Base-by-base conservation (phyloP, 2,329 filamentous ascomycete genomes). In the Epichloe baconii region DNA sequence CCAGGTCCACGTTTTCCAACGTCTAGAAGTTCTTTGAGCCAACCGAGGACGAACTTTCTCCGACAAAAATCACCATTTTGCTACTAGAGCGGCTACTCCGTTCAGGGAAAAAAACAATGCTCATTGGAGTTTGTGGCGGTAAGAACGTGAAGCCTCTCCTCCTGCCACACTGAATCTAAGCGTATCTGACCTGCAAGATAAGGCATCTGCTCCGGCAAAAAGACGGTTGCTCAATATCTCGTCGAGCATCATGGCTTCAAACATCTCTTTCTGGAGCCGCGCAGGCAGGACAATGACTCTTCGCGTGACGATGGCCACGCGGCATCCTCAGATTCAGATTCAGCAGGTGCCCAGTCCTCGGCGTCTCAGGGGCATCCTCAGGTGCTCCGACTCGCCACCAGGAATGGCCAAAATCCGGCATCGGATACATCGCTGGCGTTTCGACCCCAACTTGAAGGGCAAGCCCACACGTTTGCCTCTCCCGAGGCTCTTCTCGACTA, bases 191-290 rank as follows among this genome's bases (percentile, higher is more conserved):
- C 48, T 21, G 17, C 19, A 42, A 23, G 5, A 35, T 62, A 93
- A 93, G 90, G 87, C 62, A 91, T 96, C 61, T 97, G 90, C 71
- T 83, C 91, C 47, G 93, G 93, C 62, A 97, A 96, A 72, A 83
- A 82, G 64, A 88, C 88, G 10, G 87, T 97, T 57, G 89, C 89
- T 52, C 80, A 87, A 50, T 96, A 95, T 65, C 79, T 98, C 8
- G 80, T 90, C 56, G 79, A 89, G 56, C 80, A 90, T 57, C 86
- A 96, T 67, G 82, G 80, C 54, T 98, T 97, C 69, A 81, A 78
- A 54, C 79, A 80, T 45, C 77, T 96, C 52, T 76, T 79, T 59
- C 74, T 95, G 34, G 53, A 60, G 51, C 51, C 53, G 45, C 36
- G 52, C 19, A 26, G 37, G 26, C 35, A 31, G n/a, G 44, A 45